phyloP scores from a whole-genome alignment of 2,329 filamentous ascomycete species.

The Penicillium sp. region DNA sequence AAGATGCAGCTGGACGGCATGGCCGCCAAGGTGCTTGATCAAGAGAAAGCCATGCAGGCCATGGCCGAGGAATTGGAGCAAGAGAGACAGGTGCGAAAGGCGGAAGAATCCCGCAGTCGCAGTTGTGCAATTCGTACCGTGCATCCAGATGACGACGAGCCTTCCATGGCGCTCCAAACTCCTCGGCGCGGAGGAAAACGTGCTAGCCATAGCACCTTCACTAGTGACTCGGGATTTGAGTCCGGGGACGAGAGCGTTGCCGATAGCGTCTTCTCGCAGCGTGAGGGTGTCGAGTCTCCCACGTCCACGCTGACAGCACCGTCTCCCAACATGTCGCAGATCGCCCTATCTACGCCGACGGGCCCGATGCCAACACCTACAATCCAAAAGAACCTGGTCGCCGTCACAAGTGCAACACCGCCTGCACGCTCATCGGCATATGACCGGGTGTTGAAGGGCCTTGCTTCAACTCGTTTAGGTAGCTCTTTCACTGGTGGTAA shows the following conservation, averaged over 20 bases:
- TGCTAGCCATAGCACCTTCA: constrained; percentile 39
- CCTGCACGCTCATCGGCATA: constrained; percentile 35
- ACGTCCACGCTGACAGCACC: constrained; percentile 35
- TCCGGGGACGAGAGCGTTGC: constrained; percentile 54
- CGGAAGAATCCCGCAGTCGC: constrained; percentile 38
- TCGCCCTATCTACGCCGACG: constrained; percentile 29
- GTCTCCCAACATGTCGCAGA: constrained; percentile 36
- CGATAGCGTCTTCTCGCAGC: constrained; percentile 47
- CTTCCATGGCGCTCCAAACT: constrained; percentile 34
- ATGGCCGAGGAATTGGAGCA: constrained; percentile 48
- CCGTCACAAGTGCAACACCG: constrained; percentile 17
- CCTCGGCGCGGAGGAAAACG: constrained; percentile 35
- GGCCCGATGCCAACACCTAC: constrained; percentile 30
- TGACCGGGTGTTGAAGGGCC: constrained; percentile 44
- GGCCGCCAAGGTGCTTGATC: constrained; percentile 53
- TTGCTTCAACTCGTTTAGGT: constrained; percentile 33
- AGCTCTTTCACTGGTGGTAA: constrained; percentile 28
- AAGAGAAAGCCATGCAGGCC: constrained; percentile 55
- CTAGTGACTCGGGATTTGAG: constrained; percentile 59
- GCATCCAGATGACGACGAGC: constrained; percentile 31
- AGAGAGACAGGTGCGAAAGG: constrained; percentile 40
- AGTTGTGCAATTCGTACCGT: constrained; percentile 31
- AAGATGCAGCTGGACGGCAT: constrained; percentile 62
- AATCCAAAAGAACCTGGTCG: constrained; percentile 29
- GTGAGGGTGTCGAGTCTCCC: constrained; percentile 33